Evolutionary conservation across 2,329 filamentous ascomycete species (phyloP), one percentile per base, ranked within the genome.

Genomic region (Aspergillus tamarii): DNA sequence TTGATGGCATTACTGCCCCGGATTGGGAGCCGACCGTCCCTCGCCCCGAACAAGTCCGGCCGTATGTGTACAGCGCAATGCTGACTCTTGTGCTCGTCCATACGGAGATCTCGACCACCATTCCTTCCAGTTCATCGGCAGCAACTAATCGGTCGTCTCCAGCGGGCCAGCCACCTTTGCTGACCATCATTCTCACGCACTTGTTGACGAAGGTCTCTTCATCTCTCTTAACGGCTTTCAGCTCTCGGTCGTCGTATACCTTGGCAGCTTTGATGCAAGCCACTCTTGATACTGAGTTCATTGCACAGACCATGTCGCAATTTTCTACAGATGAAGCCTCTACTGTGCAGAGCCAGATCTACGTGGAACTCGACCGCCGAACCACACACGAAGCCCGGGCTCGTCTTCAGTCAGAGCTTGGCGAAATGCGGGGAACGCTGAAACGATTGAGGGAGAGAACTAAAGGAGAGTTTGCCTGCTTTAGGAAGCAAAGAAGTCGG

Each of bases 241-340:
- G 86, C 76, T 76, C 83, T 41, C 88, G 90, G 8, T 77, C 84
- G 5, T 83, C 83, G 23, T 98, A 95, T 79, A 86, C 88, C 1
- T 88, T 99, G 0, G 84, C 90, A 6, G 90, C 91, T 8, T 86
- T 99, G 57, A 96, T 98, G 89, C 96, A 99, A 80, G 96, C 96
- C 1, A 99, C 95, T 0, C 87, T 99, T 1, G 95, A 99, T 74
- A 94, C 97, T 1, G 95, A 99, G 78, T 98, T 99, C 74, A 89
- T 98, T 62, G 92, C 94, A 0, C 95, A 99, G 81, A 97, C 94
- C 6, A 85, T 99, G 39, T 91, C 88, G 65, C 90, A 94, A 70
- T 99, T 96, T 78, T 95, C 92, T 0, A 95, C 92, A 0, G 91
- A 96, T 62, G 86, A 88, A 57, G 92, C 93, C 3, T 89, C 88